Conservation (phyloP, 805 yeast species). For the Suhomyces sp. region DNA sequence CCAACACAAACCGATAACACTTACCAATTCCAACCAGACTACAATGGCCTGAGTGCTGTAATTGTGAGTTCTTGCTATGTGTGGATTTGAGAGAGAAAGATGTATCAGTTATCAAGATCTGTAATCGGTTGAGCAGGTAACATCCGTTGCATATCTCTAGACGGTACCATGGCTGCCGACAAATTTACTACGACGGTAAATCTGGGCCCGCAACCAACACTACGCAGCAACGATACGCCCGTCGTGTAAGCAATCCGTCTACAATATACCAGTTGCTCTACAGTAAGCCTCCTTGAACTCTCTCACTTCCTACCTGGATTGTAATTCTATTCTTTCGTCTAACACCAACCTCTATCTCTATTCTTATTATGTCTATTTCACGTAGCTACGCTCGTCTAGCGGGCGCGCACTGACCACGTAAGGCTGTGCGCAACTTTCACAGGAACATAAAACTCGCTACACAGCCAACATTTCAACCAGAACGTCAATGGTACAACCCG, state of each 20-base stretch:
- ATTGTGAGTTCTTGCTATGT: too few relatives aligned
- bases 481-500: too few relatives aligned
- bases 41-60: neutral
- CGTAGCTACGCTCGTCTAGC: neutral
- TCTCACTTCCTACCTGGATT: neutral
- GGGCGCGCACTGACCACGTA: neutral
- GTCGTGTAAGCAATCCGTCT: neutral
- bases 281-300: neutral
- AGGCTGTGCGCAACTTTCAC: neutral
- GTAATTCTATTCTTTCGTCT: neutral
- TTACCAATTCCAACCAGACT: too few relatives aligned
- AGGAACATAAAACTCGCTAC: neutral
- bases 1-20: too few relatives aligned
- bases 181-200: neutral
- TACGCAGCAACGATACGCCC: neutral
- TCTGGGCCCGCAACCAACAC: neutral
- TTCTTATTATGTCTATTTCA: neutral
- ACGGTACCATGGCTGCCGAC: neutral
- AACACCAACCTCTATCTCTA: neutral
- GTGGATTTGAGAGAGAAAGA: too few relatives aligned
- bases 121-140: too few relatives aligned
- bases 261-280: neutral
- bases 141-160: neutral
- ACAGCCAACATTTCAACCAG: neutral
- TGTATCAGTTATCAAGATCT: too few relatives aligned